Percentiles rank a stretch among this genome's conserved stretches.
Evolutionary conservation across 202 grass and related monocot genomes (phyloP).

Genomic region (Zoysia matrella): DNA sequence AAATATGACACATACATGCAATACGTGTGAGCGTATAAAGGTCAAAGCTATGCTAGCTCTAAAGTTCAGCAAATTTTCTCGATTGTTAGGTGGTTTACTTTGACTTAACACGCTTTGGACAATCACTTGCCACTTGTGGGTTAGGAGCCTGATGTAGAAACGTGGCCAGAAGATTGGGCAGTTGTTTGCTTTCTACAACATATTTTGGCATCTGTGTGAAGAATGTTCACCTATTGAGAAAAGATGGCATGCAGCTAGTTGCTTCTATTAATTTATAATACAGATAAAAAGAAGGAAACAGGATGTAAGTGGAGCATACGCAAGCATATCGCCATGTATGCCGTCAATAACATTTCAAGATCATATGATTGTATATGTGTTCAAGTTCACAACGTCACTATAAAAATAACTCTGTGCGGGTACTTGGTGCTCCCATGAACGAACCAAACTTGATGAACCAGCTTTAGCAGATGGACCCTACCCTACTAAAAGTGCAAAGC

Average conservation of each 20-base stretch:
- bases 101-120: slow-evolving; percentile 17
- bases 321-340: slow-evolving; percentile 50
- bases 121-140: slow-evolving; percentile 24
- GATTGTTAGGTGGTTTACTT: slow-evolving; percentile 35
- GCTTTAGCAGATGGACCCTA: background rate
- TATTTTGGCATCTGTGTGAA: slow-evolving; percentile 32
- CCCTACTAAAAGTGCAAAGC: slow-evolving; percentile 18
- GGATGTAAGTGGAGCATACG: slow-evolving; percentile 44
- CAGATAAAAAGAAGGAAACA: background rate
- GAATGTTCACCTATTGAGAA: slow-evolving; percentile 35
- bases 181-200: slow-evolving; percentile 31
- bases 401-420: background rate
- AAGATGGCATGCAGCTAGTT: background rate
- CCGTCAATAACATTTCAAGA: slow-evolving; percentile 34
- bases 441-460: slow-evolving; percentile 23
- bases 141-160: slow-evolving; percentile 37
- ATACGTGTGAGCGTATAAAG: slow-evolving; percentile 16
- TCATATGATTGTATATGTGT: slow-evolving; percentile 14
- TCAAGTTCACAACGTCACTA: slow-evolving; percentile 7
- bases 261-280: slow-evolving; percentile 4
- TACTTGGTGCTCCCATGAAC: slow-evolving; percentile 18
- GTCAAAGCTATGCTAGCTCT: background rate
- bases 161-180: slow-evolving; percentile 12
- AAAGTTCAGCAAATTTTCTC: slow-evolving; percentile 19
- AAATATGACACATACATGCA: background rate